Percentiles rank a stretch among this genome's conserved stretches.
These are phyloP conservation scores for Colletotrichum tofieldiae DNA, from an alignment of 2,329 filamentous ascomycete genomes.

Conservation along the genomic window DNA sequence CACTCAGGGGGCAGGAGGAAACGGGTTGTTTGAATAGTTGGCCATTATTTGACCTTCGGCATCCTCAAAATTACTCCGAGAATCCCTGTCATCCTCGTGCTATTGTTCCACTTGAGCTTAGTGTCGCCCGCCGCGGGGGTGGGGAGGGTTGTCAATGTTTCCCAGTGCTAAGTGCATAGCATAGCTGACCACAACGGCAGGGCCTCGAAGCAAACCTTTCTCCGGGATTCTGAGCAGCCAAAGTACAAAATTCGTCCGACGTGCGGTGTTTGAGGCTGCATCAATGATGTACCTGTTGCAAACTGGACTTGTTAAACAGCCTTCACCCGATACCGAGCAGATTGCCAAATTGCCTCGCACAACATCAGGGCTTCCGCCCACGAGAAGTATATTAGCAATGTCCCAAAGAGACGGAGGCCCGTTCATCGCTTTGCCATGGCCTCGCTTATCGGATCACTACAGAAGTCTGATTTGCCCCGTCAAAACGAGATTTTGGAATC, in stretches of 20 bases:
- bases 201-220: too few species aligned
- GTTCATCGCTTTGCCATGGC: neutral
- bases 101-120: constrained; percentile 1
- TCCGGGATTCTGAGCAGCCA: too few species aligned
- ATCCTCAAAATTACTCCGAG: neutral
- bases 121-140: neutral
- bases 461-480: neutral
- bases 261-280: constrained; percentile 26
- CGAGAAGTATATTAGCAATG: neutral
- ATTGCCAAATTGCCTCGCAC: neutral
- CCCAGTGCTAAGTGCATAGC: constrained; percentile 3
- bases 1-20: neutral
- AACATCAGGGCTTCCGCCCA: neutral
- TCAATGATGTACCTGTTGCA: constrained; percentile 6
- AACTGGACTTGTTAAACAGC: neutral
- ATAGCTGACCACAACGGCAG: neutral
- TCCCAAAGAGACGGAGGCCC: neutral
- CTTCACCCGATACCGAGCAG: neutral
- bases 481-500: too few species aligned
- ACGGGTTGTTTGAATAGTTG: constrained; percentile 6
- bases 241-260: constrained; percentile 20
- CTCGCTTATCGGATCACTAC: too few species aligned
- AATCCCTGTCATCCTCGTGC: constrained; percentile 18
- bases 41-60: neutral
- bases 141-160: constrained; percentile 21